Conservation (phyloP, 306 rosid genomes). For the Potentilla sterilis region DNA sequence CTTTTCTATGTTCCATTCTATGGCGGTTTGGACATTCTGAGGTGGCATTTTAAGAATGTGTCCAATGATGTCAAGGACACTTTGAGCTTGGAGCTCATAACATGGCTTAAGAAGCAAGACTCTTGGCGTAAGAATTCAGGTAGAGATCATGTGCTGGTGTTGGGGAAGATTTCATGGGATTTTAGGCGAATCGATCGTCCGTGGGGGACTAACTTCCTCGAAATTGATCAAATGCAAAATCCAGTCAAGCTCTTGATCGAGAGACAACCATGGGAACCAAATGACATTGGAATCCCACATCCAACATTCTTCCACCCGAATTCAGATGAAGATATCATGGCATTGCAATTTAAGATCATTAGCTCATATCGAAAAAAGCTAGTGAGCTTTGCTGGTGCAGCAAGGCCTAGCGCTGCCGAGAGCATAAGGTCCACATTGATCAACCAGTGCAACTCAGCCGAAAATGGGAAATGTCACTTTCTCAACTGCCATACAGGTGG, state of each 20-base stretch:
- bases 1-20: constrained; percentile 71
- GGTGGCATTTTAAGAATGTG: constrained; percentile 80
- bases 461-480: constrained; percentile 40
- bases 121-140: constrained; percentile 54
- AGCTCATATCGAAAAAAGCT: constrained; percentile 38
- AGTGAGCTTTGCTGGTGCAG: constrained; percentile 66
- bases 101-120: constrained; percentile 51
- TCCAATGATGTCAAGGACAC: constrained; percentile 61
- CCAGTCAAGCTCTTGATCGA: constrained; percentile 69
- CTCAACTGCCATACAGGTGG: constrained; percentile 43
- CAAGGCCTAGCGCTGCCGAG: constrained; percentile 42
- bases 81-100: constrained; percentile 49
- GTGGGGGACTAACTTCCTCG: constrained; percentile 67
- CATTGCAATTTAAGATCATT: constrained; percentile 57
- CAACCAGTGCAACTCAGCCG: constrained; percentile 45
- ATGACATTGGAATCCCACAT: constrained; percentile 76
- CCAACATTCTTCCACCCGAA: constrained; percentile 74
- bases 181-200: constrained; percentile 45
- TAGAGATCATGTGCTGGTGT: constrained; percentile 68
- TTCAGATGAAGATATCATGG: constrained; percentile 51
- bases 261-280: constrained; percentile 73
- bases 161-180: constrained; percentile 87
- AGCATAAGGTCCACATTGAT: constrained; percentile 54
- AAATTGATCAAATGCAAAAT: constrained; percentile 61
- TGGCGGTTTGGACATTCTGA: constrained; percentile 62